These are phyloP conservation scores for Theobroma grandiflorum DNA, from an alignment of 441 rosid species.

Conservation along the genomic window DNA sequence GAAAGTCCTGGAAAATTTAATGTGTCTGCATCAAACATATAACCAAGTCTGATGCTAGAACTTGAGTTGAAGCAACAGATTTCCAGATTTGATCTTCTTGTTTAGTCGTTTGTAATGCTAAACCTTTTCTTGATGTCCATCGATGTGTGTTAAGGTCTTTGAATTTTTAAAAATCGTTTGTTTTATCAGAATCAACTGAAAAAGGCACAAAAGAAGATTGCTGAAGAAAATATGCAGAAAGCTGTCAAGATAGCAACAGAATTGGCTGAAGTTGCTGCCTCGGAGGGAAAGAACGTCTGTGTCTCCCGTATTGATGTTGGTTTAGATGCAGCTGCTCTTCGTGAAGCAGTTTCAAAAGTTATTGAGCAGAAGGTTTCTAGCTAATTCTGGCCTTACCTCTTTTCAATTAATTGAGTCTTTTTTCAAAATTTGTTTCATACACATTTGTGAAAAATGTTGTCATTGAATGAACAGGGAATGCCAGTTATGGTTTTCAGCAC, in stretches of 20 bases:
- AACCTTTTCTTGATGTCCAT: neutral
- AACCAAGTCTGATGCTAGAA: neutral
- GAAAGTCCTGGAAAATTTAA: neutral
- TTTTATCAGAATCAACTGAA: slow-evolving; percentile 62
- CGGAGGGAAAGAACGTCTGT: slow-evolving; percentile 81
- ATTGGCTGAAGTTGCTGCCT: slow-evolving; percentile 75
- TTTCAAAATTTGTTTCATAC: neutral
- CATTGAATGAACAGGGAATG: slow-evolving; percentile 65
- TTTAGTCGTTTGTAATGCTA: neutral
- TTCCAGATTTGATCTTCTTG: neutral
- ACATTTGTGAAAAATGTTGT: neutral
- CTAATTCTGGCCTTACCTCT: neutral
- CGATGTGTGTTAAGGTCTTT: neutral
- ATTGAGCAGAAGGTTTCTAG: slow-evolving; percentile 67
- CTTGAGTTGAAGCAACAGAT: neutral
- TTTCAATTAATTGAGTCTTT: neutral
- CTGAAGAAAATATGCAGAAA: slow-evolving; percentile 81
- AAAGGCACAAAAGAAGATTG: slow-evolving; percentile 89
- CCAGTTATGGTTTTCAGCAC: slow-evolving; percentile 88
- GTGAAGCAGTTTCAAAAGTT: slow-evolving; percentile 91
- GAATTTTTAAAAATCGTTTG: neutral
- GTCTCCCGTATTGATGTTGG: slow-evolving; percentile 83
- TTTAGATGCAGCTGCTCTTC: slow-evolving; percentile 90
- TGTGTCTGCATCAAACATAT: neutral
- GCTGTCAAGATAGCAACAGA: slow-evolving; percentile 70